A percentile compares a stretch with the other conserved stretches of the same genome.
These are phyloP conservation scores for Magnusiomyces ingens DNA, from an alignment of 1,139 yeast genomes.

Conservation along the genomic window DNA sequence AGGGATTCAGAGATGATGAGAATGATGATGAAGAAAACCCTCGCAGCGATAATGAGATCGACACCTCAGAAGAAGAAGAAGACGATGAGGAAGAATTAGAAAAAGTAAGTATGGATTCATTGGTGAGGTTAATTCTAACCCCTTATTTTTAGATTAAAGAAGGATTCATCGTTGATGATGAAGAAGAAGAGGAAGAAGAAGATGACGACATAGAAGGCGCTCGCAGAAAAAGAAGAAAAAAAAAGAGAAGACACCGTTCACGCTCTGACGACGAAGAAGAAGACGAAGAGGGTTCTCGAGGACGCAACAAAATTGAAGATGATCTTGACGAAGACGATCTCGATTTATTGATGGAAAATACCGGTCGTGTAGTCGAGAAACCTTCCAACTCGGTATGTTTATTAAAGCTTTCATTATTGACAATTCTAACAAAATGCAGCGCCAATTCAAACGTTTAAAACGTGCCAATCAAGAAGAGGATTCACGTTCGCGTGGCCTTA, in stretches of 20 bases:
- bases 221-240: conserved; percentile 25
- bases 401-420: not conserved
- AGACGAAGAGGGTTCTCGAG: conserved; percentile 12
- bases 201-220: conserved; percentile 40
- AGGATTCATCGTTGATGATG: conserved; percentile 93
- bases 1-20: conserved; percentile 14
- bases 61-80: conserved; percentile 39
- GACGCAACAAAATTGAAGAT: conserved; percentile 39
- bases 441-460: conserved; percentile 73
- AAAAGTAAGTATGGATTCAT: conserved; percentile 22
- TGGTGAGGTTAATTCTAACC: not conserved
- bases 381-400: conserved; percentile 7
- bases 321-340: conserved; percentile 92
- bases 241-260: conserved; percentile 21
- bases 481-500: conserved; percentile 28
- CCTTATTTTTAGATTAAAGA: conserved; percentile 52
- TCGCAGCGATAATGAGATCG: conserved; percentile 20
- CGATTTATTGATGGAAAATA: conserved; percentile 82
- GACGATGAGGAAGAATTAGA: conserved; percentile 41
- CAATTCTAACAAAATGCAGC: conserved; percentile 17
- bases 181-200: conserved; percentile 55
- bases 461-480: conserved; percentile 39
- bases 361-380: conserved; percentile 45
- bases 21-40: conserved; percentile 17
- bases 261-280: conserved; percentile 17